These are phyloP conservation scores for Diaporthe ampelina DNA, from an alignment of 2,329 filamentous ascomycete species.

Conservation along the genomic window DNA sequence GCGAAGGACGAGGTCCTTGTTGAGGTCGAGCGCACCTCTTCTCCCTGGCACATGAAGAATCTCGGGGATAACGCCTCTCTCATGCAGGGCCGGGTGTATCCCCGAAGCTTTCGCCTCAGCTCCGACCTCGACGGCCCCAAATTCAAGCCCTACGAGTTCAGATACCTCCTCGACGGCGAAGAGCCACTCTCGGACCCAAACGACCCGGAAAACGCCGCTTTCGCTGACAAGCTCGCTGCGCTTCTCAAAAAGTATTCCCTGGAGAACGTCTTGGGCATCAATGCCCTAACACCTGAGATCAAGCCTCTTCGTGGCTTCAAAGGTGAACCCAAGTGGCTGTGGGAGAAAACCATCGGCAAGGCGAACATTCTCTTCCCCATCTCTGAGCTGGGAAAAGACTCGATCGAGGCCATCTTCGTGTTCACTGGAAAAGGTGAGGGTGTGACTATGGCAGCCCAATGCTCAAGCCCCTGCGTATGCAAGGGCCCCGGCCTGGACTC, in stretches of 20 bases:
- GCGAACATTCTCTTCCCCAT: slow-evolving; percentile 17
- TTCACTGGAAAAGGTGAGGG: neutral
- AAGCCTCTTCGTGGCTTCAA: neutral
- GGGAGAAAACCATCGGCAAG: slow-evolving; percentile 15
- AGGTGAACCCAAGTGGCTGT: slow-evolving; percentile 3
- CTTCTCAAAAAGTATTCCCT: neutral
- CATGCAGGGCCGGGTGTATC: neutral
- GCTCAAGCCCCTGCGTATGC: neutral
- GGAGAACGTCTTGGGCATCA: slow-evolving; percentile 3
- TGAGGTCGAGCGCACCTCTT: slow-evolving; percentile 1
- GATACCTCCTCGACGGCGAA: slow-evolving; percentile 12
- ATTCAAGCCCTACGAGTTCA: slow-evolving; percentile 1
- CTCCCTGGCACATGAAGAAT: slow-evolving; percentile 12
- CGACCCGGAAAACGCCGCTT: neutral
- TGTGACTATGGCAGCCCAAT: neutral
- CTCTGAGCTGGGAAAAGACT: neutral
- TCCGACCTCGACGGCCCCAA: neutral
- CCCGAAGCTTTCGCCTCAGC: neutral
- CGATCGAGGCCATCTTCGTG: slow-evolving; percentile 13
- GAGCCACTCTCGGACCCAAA: neutral
- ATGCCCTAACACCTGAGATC: slow-evolving; percentile 14
- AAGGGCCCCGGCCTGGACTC: neutral
- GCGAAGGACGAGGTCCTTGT: neutral
- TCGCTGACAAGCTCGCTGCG: neutral
- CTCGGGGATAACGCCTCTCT: neutral